These are phyloP conservation scores for Excoecaria agallocha DNA, from an alignment of 345 rosid genomes.

Conservation along the genomic window DNA sequence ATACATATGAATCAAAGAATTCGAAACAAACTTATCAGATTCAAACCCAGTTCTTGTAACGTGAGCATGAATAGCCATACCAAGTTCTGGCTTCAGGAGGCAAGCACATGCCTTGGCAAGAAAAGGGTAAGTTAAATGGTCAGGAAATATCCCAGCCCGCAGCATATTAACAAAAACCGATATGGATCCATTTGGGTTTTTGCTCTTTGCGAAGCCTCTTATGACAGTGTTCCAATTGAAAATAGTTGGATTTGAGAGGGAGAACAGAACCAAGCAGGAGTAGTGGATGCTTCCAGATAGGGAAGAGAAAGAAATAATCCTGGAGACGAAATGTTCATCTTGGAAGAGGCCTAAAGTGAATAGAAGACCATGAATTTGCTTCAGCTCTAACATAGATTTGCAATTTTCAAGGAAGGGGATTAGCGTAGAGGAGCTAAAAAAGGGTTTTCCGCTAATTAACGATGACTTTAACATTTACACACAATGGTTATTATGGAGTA, in stretches of 20 bases:
- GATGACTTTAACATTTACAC: constrained; percentile 44
- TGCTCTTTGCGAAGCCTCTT: constrained; percentile 60
- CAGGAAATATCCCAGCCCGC: constrained; percentile 47
- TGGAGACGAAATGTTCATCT: constrained; percentile 43
- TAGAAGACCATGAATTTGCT: constrained; percentile 54
- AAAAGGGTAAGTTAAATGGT: constrained; percentile 75
- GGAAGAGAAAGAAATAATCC: constrained; percentile 49
- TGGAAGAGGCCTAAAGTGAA: constrained; percentile 51
- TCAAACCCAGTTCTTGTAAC: constrained; percentile 50
- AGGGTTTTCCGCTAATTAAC: constrained; percentile 19
- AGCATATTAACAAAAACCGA: constrained; percentile 53
- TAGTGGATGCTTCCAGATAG: constrained; percentile 50
- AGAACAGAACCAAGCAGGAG: constrained; percentile 43
- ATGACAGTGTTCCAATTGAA: constrained; percentile 60
- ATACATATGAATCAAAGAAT: constrained; percentile 68
- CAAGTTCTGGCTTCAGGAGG: constrained; percentile 40
- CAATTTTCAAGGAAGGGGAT: constrained; percentile 43
- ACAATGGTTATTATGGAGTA: too few relatives aligned
- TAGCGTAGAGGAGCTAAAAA: constrained; percentile 17
- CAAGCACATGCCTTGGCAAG: constrained; percentile 64
- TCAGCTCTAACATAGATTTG: constrained; percentile 49
- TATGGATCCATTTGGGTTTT: constrained; percentile 48
- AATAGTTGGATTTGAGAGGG: constrained; percentile 37
- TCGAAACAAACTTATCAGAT: constrained; percentile 54
- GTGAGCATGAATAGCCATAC: constrained; percentile 44